These are phyloP conservation scores for Backusella psychrophila DNA, from an alignment of 192 early-diverging fungal genomes.

Conservation along the genomic window DNA sequence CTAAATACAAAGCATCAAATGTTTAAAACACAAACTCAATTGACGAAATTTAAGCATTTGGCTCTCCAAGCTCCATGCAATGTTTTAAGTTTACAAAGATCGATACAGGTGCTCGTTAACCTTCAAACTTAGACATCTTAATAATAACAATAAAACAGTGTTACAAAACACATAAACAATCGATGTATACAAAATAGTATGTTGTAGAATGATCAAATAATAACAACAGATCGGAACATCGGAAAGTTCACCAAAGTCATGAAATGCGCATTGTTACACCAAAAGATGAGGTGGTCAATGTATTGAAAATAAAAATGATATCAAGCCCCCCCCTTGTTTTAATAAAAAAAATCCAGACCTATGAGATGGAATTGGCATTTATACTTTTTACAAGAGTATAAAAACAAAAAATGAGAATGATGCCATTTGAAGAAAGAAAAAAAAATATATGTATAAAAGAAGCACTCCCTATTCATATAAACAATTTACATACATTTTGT, in stretches of 20 bases:
- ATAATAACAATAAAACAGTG: not conserved
- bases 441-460: not conserved
- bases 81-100: not conserved
- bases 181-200: not conserved
- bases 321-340: not conserved
- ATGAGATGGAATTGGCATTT: not conserved
- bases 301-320: not conserved
- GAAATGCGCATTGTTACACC: not conserved
- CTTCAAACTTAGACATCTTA: not conserved
- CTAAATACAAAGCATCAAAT: not conserved
- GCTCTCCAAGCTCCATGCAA: not conserved
- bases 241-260: not conserved
- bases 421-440: not conserved
- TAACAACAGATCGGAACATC: not conserved
- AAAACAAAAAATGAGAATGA: not conserved
- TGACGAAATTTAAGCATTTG: not conserved
- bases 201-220: not conserved
- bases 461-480: not conserved
- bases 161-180: not conserved
- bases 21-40: not conserved
- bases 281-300: not conserved
- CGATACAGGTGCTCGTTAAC: not conserved
- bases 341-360: not conserved
- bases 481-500: constrained; percentile 1
- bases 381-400: not conserved